Evolutionary conservation across 805 yeast genomes (phyloP), one percentile per base, ranked within the genome.

Genomic region (Starmerella geochares): DNA sequence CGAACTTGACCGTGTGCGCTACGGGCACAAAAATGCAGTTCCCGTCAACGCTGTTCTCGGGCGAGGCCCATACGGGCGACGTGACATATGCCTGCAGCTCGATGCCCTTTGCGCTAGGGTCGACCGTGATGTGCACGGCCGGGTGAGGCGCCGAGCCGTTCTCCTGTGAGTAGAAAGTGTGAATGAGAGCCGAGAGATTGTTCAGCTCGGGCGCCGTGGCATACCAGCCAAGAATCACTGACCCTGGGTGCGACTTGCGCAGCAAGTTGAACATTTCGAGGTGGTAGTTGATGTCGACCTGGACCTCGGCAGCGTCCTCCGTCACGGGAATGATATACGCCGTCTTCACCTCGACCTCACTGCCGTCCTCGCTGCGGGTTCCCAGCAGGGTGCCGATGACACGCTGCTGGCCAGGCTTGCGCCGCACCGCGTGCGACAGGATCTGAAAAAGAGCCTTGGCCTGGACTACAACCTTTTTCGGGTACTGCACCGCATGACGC

Each of bases 331-430:
- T 92, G 64, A 85, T 75, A 66, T 81, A 86, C 17, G 86, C 83
- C 54, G 79, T 83, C 62, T 78, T 76, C 59, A 86, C 71, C 60
- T 81, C 90, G 40, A 83, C 73, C 59, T 76, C 82, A 16, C 77
- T 69, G 13, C 94, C 94, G 63, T 86, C 95, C 54, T 86, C 94
- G 23, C 88, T 81, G 65, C 94, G 76, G 43, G 75, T 67, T 29
- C 95, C 95, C 42, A 86, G 71, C 52, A 86, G 73, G 13, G 94
- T 83, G 54, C 95, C 95, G 58, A 86, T 80, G 53, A 82, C 77
- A 65, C 92, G 75, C 46, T 62, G 60, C 54, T 70, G 72, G 56
- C 75, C 76, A 63, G 71, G 71, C 65, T 69, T 78, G 45, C 77
- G 67, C 67, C 83, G 74, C 50, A 77, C 69, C 23, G 80, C 71